These are phyloP conservation scores for Gloeophyllum trabeum DNA, from an alignment of 768 basidiomycete species.

Conservation along the genomic window DNA sequence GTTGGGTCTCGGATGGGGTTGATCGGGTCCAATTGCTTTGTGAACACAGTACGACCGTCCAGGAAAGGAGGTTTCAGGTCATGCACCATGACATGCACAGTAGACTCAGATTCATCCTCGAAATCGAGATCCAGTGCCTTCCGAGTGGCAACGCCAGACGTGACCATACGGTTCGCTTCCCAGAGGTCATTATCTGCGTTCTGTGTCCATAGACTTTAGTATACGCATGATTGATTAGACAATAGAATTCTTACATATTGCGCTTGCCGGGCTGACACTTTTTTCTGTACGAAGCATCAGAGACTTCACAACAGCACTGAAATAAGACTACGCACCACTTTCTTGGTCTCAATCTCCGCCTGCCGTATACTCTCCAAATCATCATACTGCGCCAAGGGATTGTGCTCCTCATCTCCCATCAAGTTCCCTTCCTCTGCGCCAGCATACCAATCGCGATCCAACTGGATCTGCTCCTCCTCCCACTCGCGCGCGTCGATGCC, in stretches of 20 bases:
- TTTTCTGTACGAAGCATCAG: slow-evolving; percentile 36
- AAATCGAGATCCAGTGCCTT: slow-evolving; percentile 87
- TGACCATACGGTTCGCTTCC: slow-evolving; percentile 97
- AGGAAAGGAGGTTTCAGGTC: slow-evolving; percentile 96
- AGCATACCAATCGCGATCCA: slow-evolving; percentile 96
- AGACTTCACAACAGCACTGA: slow-evolving; percentile 4
- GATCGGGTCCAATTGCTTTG: slow-evolving; percentile 93
- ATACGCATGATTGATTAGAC: slow-evolving; percentile 4
- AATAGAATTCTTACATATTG: slow-evolving; percentile 70
- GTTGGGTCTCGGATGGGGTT: slow-evolving; percentile 92
- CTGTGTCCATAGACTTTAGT: slow-evolving; percentile 25
- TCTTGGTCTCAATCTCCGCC: slow-evolving; percentile 66
- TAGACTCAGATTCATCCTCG: slow-evolving; percentile 92
- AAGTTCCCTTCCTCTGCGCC: slow-evolving; percentile 82
- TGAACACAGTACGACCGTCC: slow-evolving; percentile 92
- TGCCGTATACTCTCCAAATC: slow-evolving; percentile 62
- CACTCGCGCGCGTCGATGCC: slow-evolving; percentile 78
- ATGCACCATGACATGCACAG: slow-evolving; percentile 96
- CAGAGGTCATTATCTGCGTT: slow-evolving; percentile 98
- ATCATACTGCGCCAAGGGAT: slow-evolving; percentile 89
- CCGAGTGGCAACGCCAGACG: slow-evolving; percentile 87
- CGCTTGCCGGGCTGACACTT: slow-evolving; percentile 88
- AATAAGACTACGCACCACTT: slow-evolving; percentile 38
- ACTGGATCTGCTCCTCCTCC: slow-evolving; percentile 90
- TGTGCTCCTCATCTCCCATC: slow-evolving; percentile 85